Conservation (phyloP, 192 early-diverging fungal genomes). For the Backusella sp. region DNA sequence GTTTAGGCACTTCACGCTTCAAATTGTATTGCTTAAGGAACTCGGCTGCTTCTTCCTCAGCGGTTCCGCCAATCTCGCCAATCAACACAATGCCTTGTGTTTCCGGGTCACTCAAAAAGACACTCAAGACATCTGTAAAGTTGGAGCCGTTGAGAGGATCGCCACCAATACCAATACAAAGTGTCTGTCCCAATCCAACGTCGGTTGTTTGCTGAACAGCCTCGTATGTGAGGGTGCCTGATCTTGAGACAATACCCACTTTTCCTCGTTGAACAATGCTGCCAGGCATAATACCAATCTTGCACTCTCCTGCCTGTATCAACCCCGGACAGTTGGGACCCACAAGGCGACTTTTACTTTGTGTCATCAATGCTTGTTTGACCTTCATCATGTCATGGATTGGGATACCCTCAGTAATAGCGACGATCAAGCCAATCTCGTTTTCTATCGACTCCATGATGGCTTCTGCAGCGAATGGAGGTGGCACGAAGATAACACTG, state of each 20-base stretch:
- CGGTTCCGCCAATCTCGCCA: constrained; percentile 98
- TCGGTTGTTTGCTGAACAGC: constrained; percentile 98
- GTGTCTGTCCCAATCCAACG: constrained; percentile 92
- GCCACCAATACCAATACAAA: constrained; percentile 97
- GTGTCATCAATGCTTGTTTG: constrained; percentile 85
- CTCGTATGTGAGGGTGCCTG: constrained; percentile 98
- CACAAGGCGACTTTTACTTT: constrained; percentile 92
- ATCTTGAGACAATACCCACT: constrained; percentile 97
- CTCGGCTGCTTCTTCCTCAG: constrained; percentile 98
- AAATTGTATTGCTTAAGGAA: constrained; percentile 94
- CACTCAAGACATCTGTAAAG: constrained; percentile 93
- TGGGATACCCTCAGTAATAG: constrained; percentile 99
- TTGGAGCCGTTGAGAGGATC: constrained; percentile 99
- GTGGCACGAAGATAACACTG: constrained; percentile 98
- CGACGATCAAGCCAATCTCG: constrained; percentile 93
- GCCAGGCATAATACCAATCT: constrained; percentile 99
- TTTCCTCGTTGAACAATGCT: constrained; percentile 96
- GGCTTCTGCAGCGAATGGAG: constrained; percentile 90
- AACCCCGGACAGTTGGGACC: constrained; percentile 99
- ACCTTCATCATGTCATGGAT: constrained; percentile 99
- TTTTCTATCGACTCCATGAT: constrained; percentile 97
- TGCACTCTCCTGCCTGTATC: constrained; percentile 94
- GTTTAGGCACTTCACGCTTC: constrained; percentile 84
- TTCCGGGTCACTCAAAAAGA: constrained; percentile 91
- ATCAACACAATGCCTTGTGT: constrained; percentile 98